phyloP scores from a whole-genome alignment of 202 grass and related monocot genomes.

The Setaria viridis region DNA sequence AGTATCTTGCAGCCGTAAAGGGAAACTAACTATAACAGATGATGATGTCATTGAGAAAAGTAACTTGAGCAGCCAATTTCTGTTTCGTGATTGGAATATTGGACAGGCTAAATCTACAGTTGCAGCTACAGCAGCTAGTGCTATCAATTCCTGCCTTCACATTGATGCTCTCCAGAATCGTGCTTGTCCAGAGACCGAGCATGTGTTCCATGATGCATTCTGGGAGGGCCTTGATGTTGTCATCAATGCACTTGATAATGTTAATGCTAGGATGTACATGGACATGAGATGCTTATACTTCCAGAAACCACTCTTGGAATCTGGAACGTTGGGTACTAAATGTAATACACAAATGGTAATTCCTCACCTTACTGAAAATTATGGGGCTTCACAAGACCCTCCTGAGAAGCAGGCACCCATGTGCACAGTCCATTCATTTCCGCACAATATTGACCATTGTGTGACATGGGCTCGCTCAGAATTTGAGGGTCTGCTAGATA shows the following conservation, averaged over 20 bases:
- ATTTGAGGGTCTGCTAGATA: constrained; percentile 81
- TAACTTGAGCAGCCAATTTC: constrained; percentile 88
- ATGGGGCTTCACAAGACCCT: constrained; percentile 80
- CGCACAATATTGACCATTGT: constrained; percentile 89
- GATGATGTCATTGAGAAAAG: constrained; percentile 96
- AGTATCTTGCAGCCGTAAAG: constrained; percentile 73
- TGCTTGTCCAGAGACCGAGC: constrained; percentile 77
- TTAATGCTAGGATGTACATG: constrained; percentile 80
- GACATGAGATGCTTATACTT: constrained; percentile 87
- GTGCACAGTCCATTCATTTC: constrained; percentile 84
- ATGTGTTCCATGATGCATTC: constrained; percentile 82
- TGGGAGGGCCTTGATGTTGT: constrained; percentile 77
- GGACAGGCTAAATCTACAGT: constrained; percentile 81
- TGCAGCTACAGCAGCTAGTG: constrained; percentile 60
- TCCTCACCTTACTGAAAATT: constrained; percentile 87
- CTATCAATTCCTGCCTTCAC: constrained; percentile 68
- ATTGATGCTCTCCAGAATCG: constrained; percentile 85
- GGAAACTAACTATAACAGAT: constrained; percentile 86
- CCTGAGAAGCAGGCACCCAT: constrained; percentile 86
- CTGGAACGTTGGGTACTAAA: constrained; percentile 78
- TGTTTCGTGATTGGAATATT: constrained; percentile 91
- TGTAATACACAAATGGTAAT: constrained; percentile 92
- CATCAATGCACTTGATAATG: constrained; percentile 88
- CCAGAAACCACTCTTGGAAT: constrained; percentile 89
- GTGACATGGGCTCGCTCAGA: constrained; percentile 78